Conservation (phyloP, 257 asterid species). For the Solanum tarijense region DNA sequence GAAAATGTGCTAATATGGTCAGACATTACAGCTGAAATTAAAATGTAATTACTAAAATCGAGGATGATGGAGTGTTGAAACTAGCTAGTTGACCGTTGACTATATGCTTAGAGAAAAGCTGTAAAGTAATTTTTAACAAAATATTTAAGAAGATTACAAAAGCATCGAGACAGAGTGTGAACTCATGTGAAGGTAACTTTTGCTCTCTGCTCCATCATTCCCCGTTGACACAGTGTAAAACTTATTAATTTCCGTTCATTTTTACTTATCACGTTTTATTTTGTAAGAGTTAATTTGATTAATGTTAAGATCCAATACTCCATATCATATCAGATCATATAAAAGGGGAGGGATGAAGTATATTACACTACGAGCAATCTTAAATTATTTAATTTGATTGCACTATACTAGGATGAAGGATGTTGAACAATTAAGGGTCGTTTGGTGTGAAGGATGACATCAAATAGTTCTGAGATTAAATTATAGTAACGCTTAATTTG, state of each 20-base stretch:
- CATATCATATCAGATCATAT: not conserved
- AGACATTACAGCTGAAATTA: not conserved
- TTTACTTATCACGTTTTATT: not conserved
- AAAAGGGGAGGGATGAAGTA: not conserved
- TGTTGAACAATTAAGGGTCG: not conserved
- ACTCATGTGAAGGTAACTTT: not conserved
- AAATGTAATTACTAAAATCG: not conserved
- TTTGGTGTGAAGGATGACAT: not conserved
- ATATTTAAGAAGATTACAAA: not conserved
- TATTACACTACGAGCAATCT: not conserved
- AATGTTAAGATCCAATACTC: not conserved
- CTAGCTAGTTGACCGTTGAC: not conserved
- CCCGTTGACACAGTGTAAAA: not conserved
- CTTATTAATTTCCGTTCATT: not conserved
- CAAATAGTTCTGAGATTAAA: no score
- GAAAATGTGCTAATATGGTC: not conserved
- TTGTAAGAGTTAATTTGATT: not conserved
- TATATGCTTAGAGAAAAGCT: not conserved
- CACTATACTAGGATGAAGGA: not conserved
- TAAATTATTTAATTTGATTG: not conserved
- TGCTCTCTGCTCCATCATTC: not conserved
- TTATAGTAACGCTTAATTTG: no score
- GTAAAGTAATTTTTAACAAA: not conserved
- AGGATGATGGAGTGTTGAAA: not conserved
- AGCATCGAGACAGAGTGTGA: not conserved